Percentiles rank a stretch among this genome's conserved stretches.
Conservation (phyloP, 2,329 filamentous ascomycete species). For the Sphaerostilbella broomeana region DNA sequence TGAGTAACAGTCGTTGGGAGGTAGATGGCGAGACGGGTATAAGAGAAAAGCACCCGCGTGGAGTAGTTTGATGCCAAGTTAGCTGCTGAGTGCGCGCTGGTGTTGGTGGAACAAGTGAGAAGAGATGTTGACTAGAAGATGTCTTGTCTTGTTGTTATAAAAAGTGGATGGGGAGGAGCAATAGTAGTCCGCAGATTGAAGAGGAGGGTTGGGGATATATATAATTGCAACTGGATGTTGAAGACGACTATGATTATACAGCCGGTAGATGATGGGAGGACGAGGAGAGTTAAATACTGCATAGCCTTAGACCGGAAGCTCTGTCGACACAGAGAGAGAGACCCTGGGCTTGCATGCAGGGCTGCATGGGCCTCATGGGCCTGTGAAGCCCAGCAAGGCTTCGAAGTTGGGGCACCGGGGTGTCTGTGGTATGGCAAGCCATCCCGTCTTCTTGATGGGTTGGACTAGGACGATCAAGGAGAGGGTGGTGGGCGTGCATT, state of each 20-base stretch:
- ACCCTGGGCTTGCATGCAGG: constrained; percentile 12
- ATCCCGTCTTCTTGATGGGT: constrained; percentile 9
- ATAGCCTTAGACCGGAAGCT: constrained; percentile 9
- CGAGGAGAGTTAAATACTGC: constrained; percentile 12
- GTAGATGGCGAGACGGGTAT: no score
- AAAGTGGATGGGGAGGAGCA: constrained; percentile 7
- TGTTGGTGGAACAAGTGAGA: not conserved
- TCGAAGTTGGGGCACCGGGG: constrained; percentile 6
- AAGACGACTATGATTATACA: no score
- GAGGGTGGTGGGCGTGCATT: not conserved
- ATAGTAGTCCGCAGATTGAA: no score
- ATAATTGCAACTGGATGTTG: no score
- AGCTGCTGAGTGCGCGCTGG: not conserved
- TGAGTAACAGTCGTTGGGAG: no score
- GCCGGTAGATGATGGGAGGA: constrained; percentile 12
- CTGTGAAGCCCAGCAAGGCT: constrained; percentile 13
- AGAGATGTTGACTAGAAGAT: not conserved
- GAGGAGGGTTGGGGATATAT: no score
- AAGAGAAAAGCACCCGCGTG: no score
- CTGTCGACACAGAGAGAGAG: constrained; percentile 6
- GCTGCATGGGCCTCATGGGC: constrained; percentile 13
- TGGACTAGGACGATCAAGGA: constrained; percentile 6
- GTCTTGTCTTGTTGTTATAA: no score
- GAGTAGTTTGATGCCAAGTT: no score
- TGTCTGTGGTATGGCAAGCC: constrained; percentile 9